Evolutionary conservation across 139 green algal genomes (phyloP), one percentile per base, ranked within the genome.

Genomic region (Volvox reticuliferus): DNA sequence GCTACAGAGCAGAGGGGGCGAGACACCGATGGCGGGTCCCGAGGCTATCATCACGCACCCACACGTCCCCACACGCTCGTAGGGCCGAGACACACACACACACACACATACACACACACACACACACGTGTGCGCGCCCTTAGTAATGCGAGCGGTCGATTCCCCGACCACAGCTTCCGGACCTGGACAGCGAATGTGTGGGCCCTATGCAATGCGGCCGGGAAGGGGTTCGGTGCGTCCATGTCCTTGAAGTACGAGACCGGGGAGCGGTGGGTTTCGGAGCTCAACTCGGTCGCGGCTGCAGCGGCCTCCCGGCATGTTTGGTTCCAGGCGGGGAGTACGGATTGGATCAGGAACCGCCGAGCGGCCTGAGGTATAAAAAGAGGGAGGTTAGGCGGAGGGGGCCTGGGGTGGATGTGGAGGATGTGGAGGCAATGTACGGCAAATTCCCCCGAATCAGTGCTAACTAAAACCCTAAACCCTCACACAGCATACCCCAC

Each of bases 311-410:
- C 88, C n/a, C 88, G 88, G 55, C 76, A 88, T 0, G 84, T 76
- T 81, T 94, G 92, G 21, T 93, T 82, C 89, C 89, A 93, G 32
- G 79, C 87, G 0, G 89, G 86, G 76, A 94, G 89, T 81, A 94
- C 89, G 0, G 73, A 76, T 9, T 32, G 61, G 35, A 92, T 65
- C n/a, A 89, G n/a, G 69, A 87, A 81, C 6, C 71, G 65, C 19
- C 91, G 91, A 6, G 61, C 86, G 16, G 75, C 85, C 90, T 93
- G 90, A 32, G 65, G 65, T 24, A 69, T 2, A 30, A 44, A 13
- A 19, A 61, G 80, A 1, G 55, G 12, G 3, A 28, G 50, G 36
- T 68, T 17, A 69, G 62, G 62, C 62, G 62, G 19, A 69, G 62
- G 62, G 62, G 62, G 62, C 62, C 62, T 19, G 19, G 62, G 62